These are phyloP conservation scores for Populus tremula DNA, from an alignment of 345 rosid species.

Conservation along the genomic window DNA sequence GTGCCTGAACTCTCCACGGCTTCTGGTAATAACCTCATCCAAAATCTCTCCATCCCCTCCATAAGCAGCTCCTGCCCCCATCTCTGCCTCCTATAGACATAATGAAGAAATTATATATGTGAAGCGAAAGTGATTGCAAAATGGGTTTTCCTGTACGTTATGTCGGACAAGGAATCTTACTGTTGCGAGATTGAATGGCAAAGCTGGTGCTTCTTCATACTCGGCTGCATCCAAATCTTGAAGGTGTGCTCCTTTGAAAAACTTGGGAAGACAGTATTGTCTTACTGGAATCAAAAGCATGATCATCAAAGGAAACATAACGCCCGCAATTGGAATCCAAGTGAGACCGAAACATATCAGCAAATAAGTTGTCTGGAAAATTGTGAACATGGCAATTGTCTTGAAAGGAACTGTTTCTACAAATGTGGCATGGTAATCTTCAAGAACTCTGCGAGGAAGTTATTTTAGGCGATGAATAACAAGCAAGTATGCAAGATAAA, in stretches of 20 bases:
- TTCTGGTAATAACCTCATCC: constrained; percentile 29
- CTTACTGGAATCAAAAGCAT: constrained; percentile 34
- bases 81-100: constrained; percentile 23
- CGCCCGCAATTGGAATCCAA: constrained; percentile 32
- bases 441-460: constrained; percentile 26
- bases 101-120: not conserved
- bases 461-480: not conserved
- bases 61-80: constrained; percentile 17
- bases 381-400: constrained; percentile 24
- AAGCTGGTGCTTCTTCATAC: constrained; percentile 35
- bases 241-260: constrained; percentile 31
- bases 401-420: constrained; percentile 35
- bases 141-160: not conserved
- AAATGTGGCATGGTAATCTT: constrained; percentile 31
- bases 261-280: constrained; percentile 31
- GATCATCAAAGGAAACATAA: constrained; percentile 38
- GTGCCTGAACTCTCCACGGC: constrained; percentile 36
- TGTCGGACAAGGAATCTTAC: constrained; percentile 1
- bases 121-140: not conserved
- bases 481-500: not conserved
- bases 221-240: constrained; percentile 34
- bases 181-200: constrained; percentile 29
- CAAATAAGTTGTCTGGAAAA: constrained; percentile 27
- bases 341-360: constrained; percentile 31
- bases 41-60: constrained; percentile 31